phyloP scores from a whole-genome alignment of 345 rosid genomes.

The Salix brachista region DNA sequence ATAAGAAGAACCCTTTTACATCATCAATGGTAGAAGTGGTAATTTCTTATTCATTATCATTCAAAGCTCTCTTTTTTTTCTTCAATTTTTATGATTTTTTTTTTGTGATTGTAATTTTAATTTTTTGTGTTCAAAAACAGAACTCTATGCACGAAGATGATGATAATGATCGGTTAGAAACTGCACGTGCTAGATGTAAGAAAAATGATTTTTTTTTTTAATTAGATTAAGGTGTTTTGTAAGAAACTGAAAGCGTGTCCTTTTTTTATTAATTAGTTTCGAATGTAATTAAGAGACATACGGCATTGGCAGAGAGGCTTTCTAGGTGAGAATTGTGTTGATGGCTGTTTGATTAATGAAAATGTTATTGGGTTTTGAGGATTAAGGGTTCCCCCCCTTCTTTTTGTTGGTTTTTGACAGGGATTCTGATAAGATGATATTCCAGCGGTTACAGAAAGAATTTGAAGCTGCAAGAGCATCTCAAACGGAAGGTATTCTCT shows the following conservation, averaged over 20 bases:
- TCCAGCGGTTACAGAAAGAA: conserved; percentile 80
- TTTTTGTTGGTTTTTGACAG: conserved; percentile 30
- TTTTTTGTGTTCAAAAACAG: conserved; percentile 27
- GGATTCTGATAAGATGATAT: conserved; percentile 89
- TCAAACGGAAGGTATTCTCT: conserved; percentile 60
- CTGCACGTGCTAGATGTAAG: conserved; percentile 74
- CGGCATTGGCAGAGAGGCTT: conserved; percentile 70
- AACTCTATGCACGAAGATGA: conserved; percentile 60
- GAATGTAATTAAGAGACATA: conserved; percentile 77
- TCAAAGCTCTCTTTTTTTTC: no score
- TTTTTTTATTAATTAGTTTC: conserved; percentile 54
- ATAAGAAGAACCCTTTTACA: conserved; percentile 17
- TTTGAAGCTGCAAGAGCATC: conserved; percentile 82
- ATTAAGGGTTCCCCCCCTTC: background rate
- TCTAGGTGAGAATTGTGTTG: conserved; percentile 43
- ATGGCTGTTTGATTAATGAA: background rate
- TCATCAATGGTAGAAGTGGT: conserved; percentile 46
- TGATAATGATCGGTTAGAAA: conserved; percentile 63
- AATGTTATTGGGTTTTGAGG: background rate
- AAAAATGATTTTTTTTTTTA: background rate
- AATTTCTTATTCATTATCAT: background rate
- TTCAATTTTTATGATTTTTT: background rate
- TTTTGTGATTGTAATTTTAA: background rate
- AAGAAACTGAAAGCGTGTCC: conserved; percentile 4
- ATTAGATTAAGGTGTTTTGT: conserved; percentile 9